Base-by-base conservation (phyloP, 2,329 filamentous ascomycete species). In the Neonectria faginata region DNA sequence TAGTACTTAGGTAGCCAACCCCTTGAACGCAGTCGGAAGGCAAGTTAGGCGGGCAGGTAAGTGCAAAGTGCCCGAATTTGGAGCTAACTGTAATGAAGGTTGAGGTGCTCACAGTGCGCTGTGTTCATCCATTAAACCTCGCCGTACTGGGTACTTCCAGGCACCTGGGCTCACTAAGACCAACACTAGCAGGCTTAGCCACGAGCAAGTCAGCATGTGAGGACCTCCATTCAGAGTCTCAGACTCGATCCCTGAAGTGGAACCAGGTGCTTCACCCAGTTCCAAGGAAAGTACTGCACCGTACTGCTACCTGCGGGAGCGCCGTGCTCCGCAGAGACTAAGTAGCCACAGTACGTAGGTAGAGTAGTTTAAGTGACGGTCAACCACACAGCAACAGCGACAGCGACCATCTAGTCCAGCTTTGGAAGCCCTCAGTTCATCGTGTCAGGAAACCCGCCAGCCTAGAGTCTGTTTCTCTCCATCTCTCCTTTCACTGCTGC, bases 401-500 rank as follows among this genome's bases (percentile, higher is more conserved):
- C 47, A 4, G 5, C 47, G 47, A 36, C 47, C 10, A 33, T 51
- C 48, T 25, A n/a, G 45, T n/a, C 29, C n/a, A 51, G 27, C 48
- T 51, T 51, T n/a, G 47, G 8, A 31, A 51, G 27, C 27, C 11
- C n/a, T 33, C 27, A 31, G 25, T 20, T 16, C 47, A 33, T 51
- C 47, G 48, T 14, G 18, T n/a, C 48, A 33, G 29, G 14, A 27
- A 31, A 20, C 29, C 29, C 27, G 27, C 27, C 29, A 20, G 11
- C 39, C n/a, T 8, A n/a, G 36, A 31, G 25, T 42, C 11, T 20
- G 16, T 11, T 18, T 41, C n/a, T 42, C 39, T 20, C 39, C 39
- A n/a, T 29, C 25, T 55, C 10, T 33, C 27, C 44, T 33, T 25
- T 39, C 44, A 57, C n/a, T 6, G 41, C 44, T 45, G 41, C 55